Evolutionary conservation across 2,329 filamentous ascomycete species (phyloP).

Genomic region (Macrophomina pseudophaseolina): DNA sequence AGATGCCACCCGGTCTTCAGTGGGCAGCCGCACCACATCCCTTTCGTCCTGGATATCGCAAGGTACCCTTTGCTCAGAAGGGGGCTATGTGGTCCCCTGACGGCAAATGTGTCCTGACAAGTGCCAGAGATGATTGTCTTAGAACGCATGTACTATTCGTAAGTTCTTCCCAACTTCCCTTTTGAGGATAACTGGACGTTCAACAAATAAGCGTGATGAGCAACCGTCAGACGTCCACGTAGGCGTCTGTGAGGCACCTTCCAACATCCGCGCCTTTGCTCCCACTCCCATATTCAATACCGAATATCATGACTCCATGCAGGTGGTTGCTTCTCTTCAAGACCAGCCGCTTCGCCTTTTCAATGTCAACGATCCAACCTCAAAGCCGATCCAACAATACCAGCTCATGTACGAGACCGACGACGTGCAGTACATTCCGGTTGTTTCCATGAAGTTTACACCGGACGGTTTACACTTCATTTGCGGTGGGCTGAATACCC

Average conservation of each 20-base stretch:
- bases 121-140: constrained; percentile 57
- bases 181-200: constrained; percentile 16
- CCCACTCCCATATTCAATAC: constrained; percentile 62
- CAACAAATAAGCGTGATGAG: constrained; percentile 49
- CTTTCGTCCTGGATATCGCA: not conserved
- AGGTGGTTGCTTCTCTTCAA: constrained; percentile 58
- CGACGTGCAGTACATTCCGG: not conserved
- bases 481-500: constrained; percentile 59
- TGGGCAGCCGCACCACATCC: not conserved
- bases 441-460: constrained; percentile 53
- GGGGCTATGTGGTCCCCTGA: constrained; percentile 53
- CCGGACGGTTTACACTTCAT: constrained; percentile 58
- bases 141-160: constrained; percentile 33
- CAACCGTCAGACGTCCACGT: constrained; percentile 44
- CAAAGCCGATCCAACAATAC: constrained; percentile 54
- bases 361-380: constrained; percentile 48
- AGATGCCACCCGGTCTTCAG: not conserved
- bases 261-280: constrained; percentile 60
- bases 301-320: constrained; percentile 54
- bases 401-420: constrained; percentile 52
- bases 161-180: not conserved
- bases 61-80: constrained; percentile 29
- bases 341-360: constrained; percentile 61
- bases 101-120: constrained; percentile 62
- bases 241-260: constrained; percentile 47